These are phyloP conservation scores for Solanum pinnatisectum DNA, from an alignment of 257 asterid species.

Conservation along the genomic window DNA sequence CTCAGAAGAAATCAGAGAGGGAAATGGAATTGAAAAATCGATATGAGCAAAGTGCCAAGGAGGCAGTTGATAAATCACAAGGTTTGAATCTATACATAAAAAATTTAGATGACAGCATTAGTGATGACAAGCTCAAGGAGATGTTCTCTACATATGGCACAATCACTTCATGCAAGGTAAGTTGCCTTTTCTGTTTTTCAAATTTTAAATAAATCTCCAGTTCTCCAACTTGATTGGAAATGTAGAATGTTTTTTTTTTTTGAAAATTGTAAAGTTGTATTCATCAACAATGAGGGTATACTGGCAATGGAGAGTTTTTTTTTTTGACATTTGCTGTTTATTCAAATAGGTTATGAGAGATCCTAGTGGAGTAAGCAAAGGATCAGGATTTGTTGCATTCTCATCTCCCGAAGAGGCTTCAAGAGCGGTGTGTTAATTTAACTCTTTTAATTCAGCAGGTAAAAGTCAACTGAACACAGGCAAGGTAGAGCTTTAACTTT, in stretches of 20 bases:
- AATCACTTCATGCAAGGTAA: conserved; percentile 87
- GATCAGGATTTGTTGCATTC: conserved; percentile 96
- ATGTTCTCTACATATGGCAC: conserved; percentile 68
- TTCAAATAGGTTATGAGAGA: conserved; percentile 76
- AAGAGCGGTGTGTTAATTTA: conserved; percentile 53
- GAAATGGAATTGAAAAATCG: conserved; percentile 58
- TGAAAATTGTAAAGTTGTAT: not conserved
- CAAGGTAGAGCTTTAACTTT: not conserved
- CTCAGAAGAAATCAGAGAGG: conserved; percentile 90
- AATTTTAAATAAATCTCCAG: not conserved
- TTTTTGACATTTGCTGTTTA: not conserved
- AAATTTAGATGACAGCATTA: conserved; percentile 68
- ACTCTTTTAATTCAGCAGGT: not conserved
- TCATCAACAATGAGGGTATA: too few species aligned
- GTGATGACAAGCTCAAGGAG: conserved; percentile 84
- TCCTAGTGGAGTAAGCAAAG: conserved; percentile 80
- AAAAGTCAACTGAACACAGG: not conserved
- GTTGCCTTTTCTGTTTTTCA: not conserved
- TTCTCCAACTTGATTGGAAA: not conserved
- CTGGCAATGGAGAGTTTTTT: not conserved
- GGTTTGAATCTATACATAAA: conserved; percentile 78
- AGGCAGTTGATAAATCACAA: conserved; percentile 74
- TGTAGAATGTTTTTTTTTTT: not conserved
- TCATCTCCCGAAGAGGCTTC: conserved; percentile 85
- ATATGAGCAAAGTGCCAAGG: conserved; percentile 70